Percentiles rank a stretch among this genome's conserved stretches.
phyloP scores from a whole-genome alignment of 208 protist species.

The Wallacemonas sp. region DNA sequence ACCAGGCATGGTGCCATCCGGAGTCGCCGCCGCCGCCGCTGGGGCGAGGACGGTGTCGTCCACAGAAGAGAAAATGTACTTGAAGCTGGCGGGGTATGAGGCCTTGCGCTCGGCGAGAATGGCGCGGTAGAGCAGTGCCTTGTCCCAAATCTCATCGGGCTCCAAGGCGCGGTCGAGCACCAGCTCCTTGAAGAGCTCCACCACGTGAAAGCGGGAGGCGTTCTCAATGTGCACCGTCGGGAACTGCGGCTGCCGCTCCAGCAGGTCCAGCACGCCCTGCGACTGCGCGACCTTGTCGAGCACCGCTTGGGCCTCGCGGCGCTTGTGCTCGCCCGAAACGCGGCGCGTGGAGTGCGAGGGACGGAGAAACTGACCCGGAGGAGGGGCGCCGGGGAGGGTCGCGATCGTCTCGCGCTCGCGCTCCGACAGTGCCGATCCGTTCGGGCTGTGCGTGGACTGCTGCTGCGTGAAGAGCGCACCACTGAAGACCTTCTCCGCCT shows the following conservation, averaged over 20 bases:
- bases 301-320: conserved; percentile 48
- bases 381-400: conserved; percentile 37
- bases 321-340: conserved; percentile 49
- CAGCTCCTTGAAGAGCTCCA: conserved; percentile 85
- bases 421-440: conserved; percentile 1
- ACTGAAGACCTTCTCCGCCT: conserved; percentile 67
- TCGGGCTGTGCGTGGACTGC: conserved; percentile 9
- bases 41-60: conserved; percentile 46
- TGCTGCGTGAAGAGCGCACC: conserved; percentile 42
- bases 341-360: conserved; percentile 64
- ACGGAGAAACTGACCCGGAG: conserved; percentile 54
- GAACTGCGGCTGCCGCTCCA: conserved; percentile 88
- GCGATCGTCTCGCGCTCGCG: conserved; percentile 10
- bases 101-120: conserved; percentile 66
- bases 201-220: conserved; percentile 67
- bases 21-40: background rate
- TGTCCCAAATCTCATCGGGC: conserved; percentile 73
- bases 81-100: conserved; percentile 68
- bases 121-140: conserved; percentile 81
- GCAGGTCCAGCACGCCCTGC: conserved; percentile 77
- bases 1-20: background rate
- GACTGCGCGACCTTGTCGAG: conserved; percentile 51
- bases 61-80: conserved; percentile 68
- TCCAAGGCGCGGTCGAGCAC: conserved; percentile 69
- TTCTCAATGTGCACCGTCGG: conserved; percentile 77